Evolutionary conservation across 148 eudicot genomes (phyloP), one percentile per base, ranked within the genome.

Genomic region (Rhododendron ferrugineum): DNA sequence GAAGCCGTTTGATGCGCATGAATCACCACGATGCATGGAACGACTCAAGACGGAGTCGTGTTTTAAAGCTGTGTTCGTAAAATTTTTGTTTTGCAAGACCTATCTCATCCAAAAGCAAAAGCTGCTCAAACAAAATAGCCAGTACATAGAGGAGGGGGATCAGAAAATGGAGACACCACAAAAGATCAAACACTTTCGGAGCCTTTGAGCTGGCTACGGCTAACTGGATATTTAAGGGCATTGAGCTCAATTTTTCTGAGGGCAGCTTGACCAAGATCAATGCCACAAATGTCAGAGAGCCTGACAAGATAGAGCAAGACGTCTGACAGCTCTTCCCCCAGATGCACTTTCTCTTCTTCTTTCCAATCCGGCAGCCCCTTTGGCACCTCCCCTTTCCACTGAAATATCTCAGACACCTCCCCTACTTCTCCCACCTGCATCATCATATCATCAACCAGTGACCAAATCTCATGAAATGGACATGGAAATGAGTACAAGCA

Each of bases 391-490:
- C 98, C 98, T 76, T 92, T 95, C 98, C 98, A 95, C 81, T 95
- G 98, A 62, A 95, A 95, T 89, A 95, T 92, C 85, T 95, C 96
- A 0, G 96, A 95, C 52, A 95, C 87, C 85, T 95, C 98, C 58
- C 98, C 98, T 11, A 95, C 94, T 85, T 95, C 98, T 77, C 98
- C 98, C 50, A 95, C 96, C 98, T 95, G 86, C 54, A 83, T 37
- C 23, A n/a, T n/a, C 34, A 64, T 64, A 64, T 37, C 23, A 74
- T 74, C n/a, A 74, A 34, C 18, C n/a, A 74, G 11, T 36, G 6
- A 28, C 75, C 75, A 30, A 70, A 30, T 70, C 75, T 30, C 18
- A 70, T 70, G 37, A 28, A 26, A 68, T n/a, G 4, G 74, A 28
- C 77, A 11, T 70, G 37, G 10, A 28, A 1, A 70, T 70, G 72